phyloP scores from a whole-genome alignment of 1,284 basidiomycete genomes.

The Fomitopsis betulina region DNA sequence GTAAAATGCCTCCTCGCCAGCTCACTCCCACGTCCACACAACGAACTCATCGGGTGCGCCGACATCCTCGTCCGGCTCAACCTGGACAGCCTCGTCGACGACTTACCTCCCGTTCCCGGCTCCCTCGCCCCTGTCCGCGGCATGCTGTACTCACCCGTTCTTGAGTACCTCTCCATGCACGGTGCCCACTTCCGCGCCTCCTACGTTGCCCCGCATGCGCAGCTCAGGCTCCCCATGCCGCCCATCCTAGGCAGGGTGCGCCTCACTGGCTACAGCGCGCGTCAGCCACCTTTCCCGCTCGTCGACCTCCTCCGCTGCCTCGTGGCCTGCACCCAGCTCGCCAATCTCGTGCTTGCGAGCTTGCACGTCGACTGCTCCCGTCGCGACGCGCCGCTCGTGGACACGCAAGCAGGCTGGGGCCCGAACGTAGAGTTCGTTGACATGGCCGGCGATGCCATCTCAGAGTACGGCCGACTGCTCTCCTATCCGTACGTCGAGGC shows the following conservation, averaged over 20 bases:
- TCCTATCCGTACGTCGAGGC: not conserved
- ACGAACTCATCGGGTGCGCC: not conserved
- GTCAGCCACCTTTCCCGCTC: not conserved
- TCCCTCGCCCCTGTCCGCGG: not conserved
- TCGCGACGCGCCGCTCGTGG: not conserved
- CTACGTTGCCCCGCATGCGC: not conserved
- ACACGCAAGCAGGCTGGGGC: too few relatives aligned
- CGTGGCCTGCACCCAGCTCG: too few relatives aligned
- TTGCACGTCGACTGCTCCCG: not conserved
- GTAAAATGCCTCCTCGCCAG: not conserved
- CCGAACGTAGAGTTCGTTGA: not conserved
- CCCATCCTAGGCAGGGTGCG: not conserved
- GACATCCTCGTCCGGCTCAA: not conserved
- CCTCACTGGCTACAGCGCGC: not conserved
- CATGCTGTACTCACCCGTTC: not conserved
- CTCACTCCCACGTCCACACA: not conserved
- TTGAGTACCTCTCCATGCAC: not conserved
- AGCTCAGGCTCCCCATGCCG: not conserved
- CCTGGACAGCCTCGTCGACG: not conserved
- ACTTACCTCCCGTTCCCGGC: not conserved
- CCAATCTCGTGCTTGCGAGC: too few relatives aligned
- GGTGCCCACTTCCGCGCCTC: not conserved
- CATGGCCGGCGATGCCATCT: not conserved
- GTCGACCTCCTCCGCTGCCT: not conserved
- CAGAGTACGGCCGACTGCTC: not conserved